Evolutionary conservation across 805 yeast genomes (phyloP), one percentile per base, ranked within the genome.

Genomic region (Starmerella sp.): DNA sequence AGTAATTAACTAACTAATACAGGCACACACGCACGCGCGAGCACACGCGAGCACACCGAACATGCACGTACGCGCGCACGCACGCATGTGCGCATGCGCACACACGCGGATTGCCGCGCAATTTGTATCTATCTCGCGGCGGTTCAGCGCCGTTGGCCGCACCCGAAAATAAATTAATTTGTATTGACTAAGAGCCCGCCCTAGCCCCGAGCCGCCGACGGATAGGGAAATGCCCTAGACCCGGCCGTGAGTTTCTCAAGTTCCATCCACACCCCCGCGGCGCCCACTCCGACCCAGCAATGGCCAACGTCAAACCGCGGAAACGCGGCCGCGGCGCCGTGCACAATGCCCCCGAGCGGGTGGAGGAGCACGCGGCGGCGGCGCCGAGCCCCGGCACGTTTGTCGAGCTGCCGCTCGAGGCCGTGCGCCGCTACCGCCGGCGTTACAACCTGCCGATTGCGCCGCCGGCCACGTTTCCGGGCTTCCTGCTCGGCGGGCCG

Each of bases 381-480:
- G 43, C 50, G n/a, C 34, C 41, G 17, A 52, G 37, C 11, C 50
- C 31, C 3, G 52, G 44, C 17, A 13, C 30, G 9, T 51, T 34
- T 13, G 59, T 62, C 1, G 67, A 76, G 1, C 76, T 85, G 56
- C 79, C 87, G 4, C 78, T 78, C 44, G 76, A 73, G 0, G 75
- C 81, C n/a, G 73, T 91, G 50, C 77, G 93, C 54, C 79, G 77
- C 53, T 93, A 91, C 73, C 77, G 82, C 59, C 76, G 74, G 50
- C 73, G 77, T 50, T 84, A 82, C 67, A 74, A 73, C 38, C 72
- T 87, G 51, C 71, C 75, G 17, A 66, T 79, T 1, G 82, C 83
- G 14, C 79, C 79, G 54, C 78, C 84, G n/a, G 70, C 78, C 65
- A 78, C 93, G 0, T 68, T 81, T 56, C 77, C 79, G 55, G 95